These are phyloP conservation scores for Asparagopsis taxiformis DNA, from an alignment of 31 red algal genomes.

Conservation along the genomic window DNA sequence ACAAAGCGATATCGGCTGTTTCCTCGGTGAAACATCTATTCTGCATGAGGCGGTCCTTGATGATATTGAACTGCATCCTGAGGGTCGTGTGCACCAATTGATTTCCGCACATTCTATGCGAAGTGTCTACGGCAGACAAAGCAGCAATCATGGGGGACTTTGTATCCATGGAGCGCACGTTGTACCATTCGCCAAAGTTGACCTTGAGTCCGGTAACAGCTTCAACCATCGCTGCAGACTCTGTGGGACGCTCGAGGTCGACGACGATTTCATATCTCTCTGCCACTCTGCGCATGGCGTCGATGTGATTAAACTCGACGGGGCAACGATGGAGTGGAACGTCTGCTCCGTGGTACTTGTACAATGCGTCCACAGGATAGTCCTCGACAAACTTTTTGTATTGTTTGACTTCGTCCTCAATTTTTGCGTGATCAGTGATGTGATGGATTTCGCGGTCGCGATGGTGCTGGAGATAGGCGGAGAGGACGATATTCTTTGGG, in stretches of 20 bases:
- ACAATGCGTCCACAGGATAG: constrained; percentile 36
- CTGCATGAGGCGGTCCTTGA: constrained; percentile 47
- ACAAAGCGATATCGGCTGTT: background rate
- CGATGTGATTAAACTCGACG: constrained; percentile 8
- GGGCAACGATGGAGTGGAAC: constrained; percentile 6
- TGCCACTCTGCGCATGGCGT: constrained; percentile 35
- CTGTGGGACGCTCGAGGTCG: constrained; percentile 9
- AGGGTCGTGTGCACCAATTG: constrained; percentile 19
- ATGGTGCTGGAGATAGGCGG: constrained; percentile 25
- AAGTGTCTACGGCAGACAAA: constrained; percentile 2
- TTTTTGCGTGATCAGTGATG: constrained; percentile 19
- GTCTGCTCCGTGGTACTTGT: constrained; percentile 27
- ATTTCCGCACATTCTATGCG: constrained; percentile 21
- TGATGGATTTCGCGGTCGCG: constrained; percentile 14
- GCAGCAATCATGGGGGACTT: constrained; percentile 2
- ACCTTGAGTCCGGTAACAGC: constrained; percentile 28
- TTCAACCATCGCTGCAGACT: constrained; percentile 36
- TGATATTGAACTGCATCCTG: constrained; percentile 37
- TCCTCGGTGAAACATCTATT: constrained; percentile 34
- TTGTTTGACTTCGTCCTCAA: constrained; percentile 14
- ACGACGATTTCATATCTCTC: constrained; percentile 36
- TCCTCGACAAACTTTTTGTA: constrained; percentile 24
- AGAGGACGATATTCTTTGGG: constrained; percentile 21
- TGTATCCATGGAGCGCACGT: constrained; percentile 16
- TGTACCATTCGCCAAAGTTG: constrained; percentile 23